Conservation (phyloP, 257 asterid genomes). For the Solanum ahanhuiri region DNA sequence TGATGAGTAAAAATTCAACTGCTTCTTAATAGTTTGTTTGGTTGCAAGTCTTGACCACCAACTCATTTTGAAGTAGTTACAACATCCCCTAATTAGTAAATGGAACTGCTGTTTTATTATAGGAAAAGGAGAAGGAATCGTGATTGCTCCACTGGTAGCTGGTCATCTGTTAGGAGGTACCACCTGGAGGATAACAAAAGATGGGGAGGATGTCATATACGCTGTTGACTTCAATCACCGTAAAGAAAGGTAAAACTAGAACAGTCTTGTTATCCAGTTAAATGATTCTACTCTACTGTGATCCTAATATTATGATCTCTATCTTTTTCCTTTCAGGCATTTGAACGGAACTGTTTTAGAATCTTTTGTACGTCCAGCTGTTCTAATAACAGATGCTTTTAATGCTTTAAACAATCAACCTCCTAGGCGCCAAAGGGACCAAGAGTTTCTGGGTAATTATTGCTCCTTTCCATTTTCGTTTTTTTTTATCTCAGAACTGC, state of each 20-base stretch:
- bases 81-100: neutral
- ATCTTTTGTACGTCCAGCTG: constrained; percentile 98
- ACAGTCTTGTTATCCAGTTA: neutral
- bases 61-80: neutral
- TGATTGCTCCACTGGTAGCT: constrained; percentile 96
- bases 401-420: constrained; percentile 92
- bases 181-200: constrained; percentile 89
- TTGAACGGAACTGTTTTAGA: constrained; percentile 91
- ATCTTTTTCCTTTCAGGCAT: constrained; percentile 47
- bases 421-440: constrained; percentile 89
- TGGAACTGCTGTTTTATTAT: neutral
- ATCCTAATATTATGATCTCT: constrained; percentile 1
- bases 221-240: constrained; percentile 99
- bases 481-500: neutral
- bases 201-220: constrained; percentile 98
- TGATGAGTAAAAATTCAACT: neutral
- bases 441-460: constrained; percentile 75
- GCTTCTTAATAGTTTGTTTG: neutral
- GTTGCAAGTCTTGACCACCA: neutral
- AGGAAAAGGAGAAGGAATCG: constrained; percentile 99
- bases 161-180: constrained; percentile 98
- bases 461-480: constrained; percentile 1
- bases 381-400: constrained; percentile 84
- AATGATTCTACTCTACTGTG: neutral
- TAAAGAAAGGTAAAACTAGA: constrained; percentile 61